phyloP scores from a whole-genome alignment of 2,329 filamentous ascomycete species.

The Acrocalymma vagum region DNA sequence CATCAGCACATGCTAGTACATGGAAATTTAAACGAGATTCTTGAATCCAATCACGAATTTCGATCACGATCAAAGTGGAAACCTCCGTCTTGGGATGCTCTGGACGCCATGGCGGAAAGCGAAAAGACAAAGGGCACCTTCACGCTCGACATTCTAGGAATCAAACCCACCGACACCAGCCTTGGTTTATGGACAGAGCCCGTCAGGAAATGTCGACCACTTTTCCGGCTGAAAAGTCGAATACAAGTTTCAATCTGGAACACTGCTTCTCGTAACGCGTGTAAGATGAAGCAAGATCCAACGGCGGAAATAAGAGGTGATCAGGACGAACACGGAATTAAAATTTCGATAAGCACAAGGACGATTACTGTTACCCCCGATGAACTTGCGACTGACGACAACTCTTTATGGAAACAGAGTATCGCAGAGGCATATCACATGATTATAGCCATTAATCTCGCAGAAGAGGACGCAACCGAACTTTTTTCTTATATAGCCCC shows the following conservation, averaged over 20 bases:
- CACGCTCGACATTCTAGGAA: constrained; percentile 22
- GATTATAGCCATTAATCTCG: constrained; percentile 30
- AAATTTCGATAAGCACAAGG: constrained; percentile 13
- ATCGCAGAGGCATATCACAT: constrained; percentile 14
- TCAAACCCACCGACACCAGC: constrained; percentile 11
- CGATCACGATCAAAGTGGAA: constrained; percentile 29
- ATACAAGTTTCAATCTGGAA: constrained; percentile 15
- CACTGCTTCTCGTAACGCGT: constrained; percentile 1
- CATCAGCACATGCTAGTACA: constrained; percentile 21
- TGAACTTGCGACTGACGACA: constrained; percentile 5
- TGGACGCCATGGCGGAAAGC: constrained; percentile 34
- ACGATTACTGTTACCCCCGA: constrained; percentile 29
- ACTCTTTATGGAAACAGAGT: not conserved
- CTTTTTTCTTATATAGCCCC: constrained; percentile 33
- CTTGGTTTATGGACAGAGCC: no score
- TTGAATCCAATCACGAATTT: constrained; percentile 3
- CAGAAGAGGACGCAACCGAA: constrained; percentile 24
- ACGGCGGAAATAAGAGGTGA: constrained; percentile 12
- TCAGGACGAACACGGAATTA: constrained; percentile 1
- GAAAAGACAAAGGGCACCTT: constrained; percentile 27
- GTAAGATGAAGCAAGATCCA: constrained; percentile 1
- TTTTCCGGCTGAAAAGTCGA: not conserved
- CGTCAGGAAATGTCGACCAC: constrained; percentile 7
- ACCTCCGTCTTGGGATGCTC: constrained; percentile 23
- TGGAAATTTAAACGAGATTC: not conserved